Conservation (phyloP, 495 filamentous ascomycete genomes). For the Tuber melanosporum region DNA sequence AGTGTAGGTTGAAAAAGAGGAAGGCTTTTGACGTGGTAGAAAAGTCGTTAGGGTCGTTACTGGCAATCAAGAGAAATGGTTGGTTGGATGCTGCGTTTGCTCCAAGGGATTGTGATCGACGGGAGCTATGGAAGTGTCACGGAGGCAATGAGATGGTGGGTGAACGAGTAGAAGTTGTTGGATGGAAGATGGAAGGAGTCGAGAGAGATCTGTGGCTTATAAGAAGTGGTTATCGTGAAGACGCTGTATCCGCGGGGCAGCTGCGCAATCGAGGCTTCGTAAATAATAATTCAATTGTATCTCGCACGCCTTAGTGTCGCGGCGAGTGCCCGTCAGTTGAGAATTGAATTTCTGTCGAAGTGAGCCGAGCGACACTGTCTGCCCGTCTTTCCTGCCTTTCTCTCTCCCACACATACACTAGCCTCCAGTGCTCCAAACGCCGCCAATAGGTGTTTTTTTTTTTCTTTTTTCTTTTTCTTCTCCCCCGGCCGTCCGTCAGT, state of each 20-base stretch:
- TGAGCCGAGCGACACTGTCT: not conserved
- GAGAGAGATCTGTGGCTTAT: conserved; percentile 11
- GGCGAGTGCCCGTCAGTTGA: conserved; percentile 4
- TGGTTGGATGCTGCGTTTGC: conserved; percentile 31
- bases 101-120: conserved; percentile 34
- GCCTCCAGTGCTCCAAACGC: not conserved
- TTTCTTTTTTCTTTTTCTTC: conserved; percentile 6
- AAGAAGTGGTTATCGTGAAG: conserved; percentile 1
- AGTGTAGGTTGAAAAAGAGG: conserved; percentile 19
- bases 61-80: conserved; percentile 24
- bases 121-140: conserved; percentile 36
- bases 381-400: conserved; percentile 7
- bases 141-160: conserved; percentile 33
- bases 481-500: conserved; percentile 6
- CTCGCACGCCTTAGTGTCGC: conserved; percentile 1
- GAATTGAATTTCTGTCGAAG: conserved; percentile 1
- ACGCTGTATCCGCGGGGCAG: not conserved
- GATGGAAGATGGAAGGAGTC: conserved; percentile 20
- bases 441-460: not conserved
- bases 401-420: conserved; percentile 3
- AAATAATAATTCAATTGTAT: conserved; percentile 4
- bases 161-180: conserved; percentile 32
- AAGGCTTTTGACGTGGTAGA: conserved; percentile 31
- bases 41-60: conserved; percentile 21
- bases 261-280: conserved; percentile 1